Conservation (phyloP, 23 red algal species). For the Gracilaria domingensis region DNA sequence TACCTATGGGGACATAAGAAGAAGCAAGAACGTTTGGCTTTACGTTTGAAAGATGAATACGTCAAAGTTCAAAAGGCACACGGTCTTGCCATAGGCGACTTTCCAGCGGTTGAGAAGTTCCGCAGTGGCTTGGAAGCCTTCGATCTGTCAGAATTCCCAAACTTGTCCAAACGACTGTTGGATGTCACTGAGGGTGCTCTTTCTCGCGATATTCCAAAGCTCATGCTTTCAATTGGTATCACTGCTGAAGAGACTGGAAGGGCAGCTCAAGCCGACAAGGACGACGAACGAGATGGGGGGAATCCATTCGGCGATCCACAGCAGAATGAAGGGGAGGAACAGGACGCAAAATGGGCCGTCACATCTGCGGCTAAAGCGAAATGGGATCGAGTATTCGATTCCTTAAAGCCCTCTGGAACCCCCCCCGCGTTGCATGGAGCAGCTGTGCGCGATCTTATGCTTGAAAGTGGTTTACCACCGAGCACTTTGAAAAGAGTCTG, state of each 20-base stretch:
- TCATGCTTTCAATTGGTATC: slow-evolving; percentile 62
- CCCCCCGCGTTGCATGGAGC: slow-evolving; percentile 50
- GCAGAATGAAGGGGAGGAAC: background rate
- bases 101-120: slow-evolving; percentile 76
- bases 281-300: slow-evolving; percentile 50
- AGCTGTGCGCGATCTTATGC: slow-evolving; percentile 65
- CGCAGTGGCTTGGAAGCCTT: slow-evolving; percentile 56
- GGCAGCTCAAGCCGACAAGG: slow-evolving; percentile 45
- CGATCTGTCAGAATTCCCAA: slow-evolving; percentile 73
- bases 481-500: slow-evolving; percentile 72
- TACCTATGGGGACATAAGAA: slow-evolving; percentile 75
- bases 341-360: slow-evolving; percentile 64
- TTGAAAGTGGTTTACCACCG: slow-evolving; percentile 70
- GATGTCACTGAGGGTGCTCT: slow-evolving; percentile 75
- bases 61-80: slow-evolving; percentile 70
- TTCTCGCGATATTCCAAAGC: slow-evolving; percentile 65
- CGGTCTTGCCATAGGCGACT: slow-evolving; percentile 78
- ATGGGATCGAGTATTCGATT: slow-evolving; percentile 74
- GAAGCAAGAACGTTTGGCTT: slow-evolving; percentile 73
- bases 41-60: slow-evolving; percentile 71
- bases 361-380: slow-evolving; percentile 61
- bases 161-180: slow-evolving; percentile 61
- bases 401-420: slow-evolving; percentile 46
- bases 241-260: slow-evolving; percentile 48
- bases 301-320: slow-evolving; percentile 70